Evolutionary conservation across 129 eudicot genomes (phyloP).

Genomic region (Lactuca sativa): DNA sequence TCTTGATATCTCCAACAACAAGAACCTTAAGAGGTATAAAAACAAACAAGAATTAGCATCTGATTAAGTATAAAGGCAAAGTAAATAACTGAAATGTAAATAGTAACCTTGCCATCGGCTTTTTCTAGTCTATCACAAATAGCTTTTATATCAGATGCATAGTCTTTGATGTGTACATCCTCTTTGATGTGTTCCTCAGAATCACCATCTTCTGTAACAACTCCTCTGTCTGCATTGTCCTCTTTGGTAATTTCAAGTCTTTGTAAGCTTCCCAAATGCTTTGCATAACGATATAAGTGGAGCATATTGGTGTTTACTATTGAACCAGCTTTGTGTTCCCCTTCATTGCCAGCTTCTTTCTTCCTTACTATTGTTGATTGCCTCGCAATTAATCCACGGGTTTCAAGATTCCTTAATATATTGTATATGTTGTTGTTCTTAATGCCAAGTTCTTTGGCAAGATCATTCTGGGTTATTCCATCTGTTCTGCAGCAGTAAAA

Average conservation of each 20-base stretch:
- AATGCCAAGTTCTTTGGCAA: slow-evolving; percentile 69
- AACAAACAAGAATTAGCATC: slow-evolving; percentile 13
- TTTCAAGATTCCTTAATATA: slow-evolving; percentile 64
- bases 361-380: slow-evolving; percentile 70
- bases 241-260: slow-evolving; percentile 82
- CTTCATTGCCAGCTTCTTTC: slow-evolving; percentile 48
- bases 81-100: slow-evolving; percentile 12
- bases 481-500: slow-evolving; percentile 49
- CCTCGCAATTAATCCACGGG: slow-evolving; percentile 80
- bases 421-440: slow-evolving; percentile 62
- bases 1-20: slow-evolving; percentile 73
- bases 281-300: slow-evolving; percentile 82
- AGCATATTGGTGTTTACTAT: slow-evolving; percentile 61
- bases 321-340: slow-evolving; percentile 46
- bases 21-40: slow-evolving; percentile 54
- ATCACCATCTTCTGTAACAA: slow-evolving; percentile 36
- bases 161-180: slow-evolving; percentile 62
- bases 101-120: slow-evolving; percentile 73
- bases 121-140: slow-evolving; percentile 84
- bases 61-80: background rate
- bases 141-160: slow-evolving; percentile 62
- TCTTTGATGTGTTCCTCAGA: slow-evolving; percentile 44
- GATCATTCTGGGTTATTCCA: slow-evolving; percentile 81
- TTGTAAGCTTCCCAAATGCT: slow-evolving; percentile 76
- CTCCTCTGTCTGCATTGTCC: slow-evolving; percentile 48